phyloP scores from a whole-genome alignment of 805 yeast genomes.

The Kregervanrija delftensis region DNA sequence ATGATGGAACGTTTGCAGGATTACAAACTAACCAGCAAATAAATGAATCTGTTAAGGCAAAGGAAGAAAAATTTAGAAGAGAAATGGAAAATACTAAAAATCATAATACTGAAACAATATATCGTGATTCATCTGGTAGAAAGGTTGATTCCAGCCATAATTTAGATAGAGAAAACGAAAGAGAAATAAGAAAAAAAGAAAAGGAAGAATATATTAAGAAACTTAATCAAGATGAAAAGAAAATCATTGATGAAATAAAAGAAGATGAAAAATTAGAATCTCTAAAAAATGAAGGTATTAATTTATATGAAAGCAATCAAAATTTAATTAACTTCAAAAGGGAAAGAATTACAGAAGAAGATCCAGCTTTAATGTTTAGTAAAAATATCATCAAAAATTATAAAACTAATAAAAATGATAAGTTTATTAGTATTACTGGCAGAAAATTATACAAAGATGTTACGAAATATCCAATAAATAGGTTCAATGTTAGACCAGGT shows the following conservation, averaged over 20 bases:
- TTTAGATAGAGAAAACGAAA: conserved; percentile 7
- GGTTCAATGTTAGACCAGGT: conserved; percentile 77
- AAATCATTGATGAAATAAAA: conserved; percentile 30
- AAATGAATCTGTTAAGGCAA: conserved; percentile 25
- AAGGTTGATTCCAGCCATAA: conserved; percentile 10
- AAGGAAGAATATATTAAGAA: conserved; percentile 19
- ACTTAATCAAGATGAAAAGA: conserved; percentile 34
- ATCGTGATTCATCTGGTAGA: conserved; percentile 59
- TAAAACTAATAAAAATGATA: conserved; percentile 10
- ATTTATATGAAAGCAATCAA: conserved; percentile 32
- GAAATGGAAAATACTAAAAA: conserved; percentile 16
- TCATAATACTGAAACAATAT: conserved; percentile 33
- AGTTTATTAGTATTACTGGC: conserved; percentile 33
- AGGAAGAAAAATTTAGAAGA: conserved; percentile 15
- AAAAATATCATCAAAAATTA: conserved; percentile 17
- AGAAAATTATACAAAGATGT: conserved; percentile 49
- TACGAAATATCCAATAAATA: conserved; percentile 45
- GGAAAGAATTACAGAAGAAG: conserved; percentile 40
- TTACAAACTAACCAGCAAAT: conserved; percentile 41
- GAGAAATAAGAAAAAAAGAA: conserved; percentile 19
- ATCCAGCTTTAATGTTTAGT: conserved; percentile 52
- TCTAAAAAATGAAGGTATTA: conserved; percentile 19
- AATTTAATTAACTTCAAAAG: conserved; percentile 30
- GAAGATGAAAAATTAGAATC: conserved; percentile 26
- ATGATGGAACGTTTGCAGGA: too few species aligned